These are phyloP conservation scores for Isabelozyma gotoi DNA, from an alignment of 805 yeast species.

Conservation along the genomic window DNA sequence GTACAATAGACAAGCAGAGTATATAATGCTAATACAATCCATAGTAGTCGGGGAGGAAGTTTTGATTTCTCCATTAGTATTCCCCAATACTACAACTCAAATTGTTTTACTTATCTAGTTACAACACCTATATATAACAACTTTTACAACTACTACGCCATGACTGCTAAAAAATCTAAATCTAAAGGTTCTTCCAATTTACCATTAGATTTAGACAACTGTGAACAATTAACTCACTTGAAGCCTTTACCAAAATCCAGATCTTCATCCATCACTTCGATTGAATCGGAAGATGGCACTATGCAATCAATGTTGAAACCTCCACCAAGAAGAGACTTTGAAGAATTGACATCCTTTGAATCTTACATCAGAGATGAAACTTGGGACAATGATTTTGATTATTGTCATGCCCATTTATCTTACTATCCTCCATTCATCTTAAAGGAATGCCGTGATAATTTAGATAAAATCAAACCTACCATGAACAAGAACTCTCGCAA, in stretches of 20 bases:
- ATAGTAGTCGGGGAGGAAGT: background rate
- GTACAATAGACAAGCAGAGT: background rate
- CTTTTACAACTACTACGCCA: constrained; percentile 12
- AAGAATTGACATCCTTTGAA: constrained; percentile 62
- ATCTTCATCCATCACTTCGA: constrained; percentile 38
- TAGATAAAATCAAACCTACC: constrained; percentile 70
- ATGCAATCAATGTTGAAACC: constrained; percentile 29
- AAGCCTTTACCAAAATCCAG: constrained; percentile 38
- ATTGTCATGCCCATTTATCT: constrained; percentile 62
- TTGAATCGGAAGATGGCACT: constrained; percentile 34
- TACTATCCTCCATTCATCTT: constrained; percentile 76
- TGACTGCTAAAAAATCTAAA: constrained; percentile 10
- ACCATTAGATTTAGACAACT: constrained; percentile 36
- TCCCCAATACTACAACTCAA: background rate
- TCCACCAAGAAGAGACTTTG: constrained; percentile 53
- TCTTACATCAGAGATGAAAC: constrained; percentile 66
- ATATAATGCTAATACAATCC: background rate
- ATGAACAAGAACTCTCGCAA: constrained; percentile 71
- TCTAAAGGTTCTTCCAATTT: constrained; percentile 19
- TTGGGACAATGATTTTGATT: constrained; percentile 73
- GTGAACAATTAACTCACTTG: constrained; percentile 38
- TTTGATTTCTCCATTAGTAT: background rate
- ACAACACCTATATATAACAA: background rate
- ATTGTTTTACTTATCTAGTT: background rate
- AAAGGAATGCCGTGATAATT: constrained; percentile 64